These are phyloP conservation scores for Annulohypoxylon stygium DNA, from an alignment of 495 filamentous ascomycete species.

Conservation along the genomic window DNA sequence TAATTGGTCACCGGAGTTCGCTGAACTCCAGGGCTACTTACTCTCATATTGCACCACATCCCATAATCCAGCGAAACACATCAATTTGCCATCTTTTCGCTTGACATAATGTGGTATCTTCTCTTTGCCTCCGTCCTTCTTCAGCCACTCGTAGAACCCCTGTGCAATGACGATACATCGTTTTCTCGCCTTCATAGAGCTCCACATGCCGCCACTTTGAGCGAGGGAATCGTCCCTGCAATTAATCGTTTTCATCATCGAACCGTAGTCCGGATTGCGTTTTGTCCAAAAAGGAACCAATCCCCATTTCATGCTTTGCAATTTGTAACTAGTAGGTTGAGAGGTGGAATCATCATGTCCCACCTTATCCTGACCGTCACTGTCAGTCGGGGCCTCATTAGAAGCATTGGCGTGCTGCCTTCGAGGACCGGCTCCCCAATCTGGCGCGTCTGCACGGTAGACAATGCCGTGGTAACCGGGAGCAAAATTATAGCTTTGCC, in stretches of 20 bases:
- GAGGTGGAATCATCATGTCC: constrained; percentile 19
- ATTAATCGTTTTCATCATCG: constrained; percentile 90
- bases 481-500: constrained; percentile 92
- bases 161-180: constrained; percentile 88
- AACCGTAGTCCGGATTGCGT: constrained; percentile 78
- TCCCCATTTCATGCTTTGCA: constrained; percentile 77
- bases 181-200: constrained; percentile 86
- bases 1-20: background rate
- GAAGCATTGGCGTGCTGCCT: constrained; percentile 34
- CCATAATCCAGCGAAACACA: constrained; percentile 94
- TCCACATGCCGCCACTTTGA: constrained; percentile 87
- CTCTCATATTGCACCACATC: constrained; percentile 87
- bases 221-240: constrained; percentile 90
- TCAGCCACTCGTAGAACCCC: constrained; percentile 97
- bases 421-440: constrained; percentile 62
- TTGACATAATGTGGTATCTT: constrained; percentile 86
- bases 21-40: constrained; percentile 45
- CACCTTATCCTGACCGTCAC: constrained; percentile 28
- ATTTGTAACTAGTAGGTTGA: constrained; percentile 71
- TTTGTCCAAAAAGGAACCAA: constrained; percentile 94
- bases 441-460: constrained; percentile 80
- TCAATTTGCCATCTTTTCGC: constrained; percentile 82
- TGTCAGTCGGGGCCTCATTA: constrained; percentile 17
- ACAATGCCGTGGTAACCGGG: constrained; percentile 88
- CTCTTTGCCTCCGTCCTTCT: constrained; percentile 80